phyloP scores from a whole-genome alignment of 805 yeast genomes.

The Metahyphopichia silvanorum region DNA sequence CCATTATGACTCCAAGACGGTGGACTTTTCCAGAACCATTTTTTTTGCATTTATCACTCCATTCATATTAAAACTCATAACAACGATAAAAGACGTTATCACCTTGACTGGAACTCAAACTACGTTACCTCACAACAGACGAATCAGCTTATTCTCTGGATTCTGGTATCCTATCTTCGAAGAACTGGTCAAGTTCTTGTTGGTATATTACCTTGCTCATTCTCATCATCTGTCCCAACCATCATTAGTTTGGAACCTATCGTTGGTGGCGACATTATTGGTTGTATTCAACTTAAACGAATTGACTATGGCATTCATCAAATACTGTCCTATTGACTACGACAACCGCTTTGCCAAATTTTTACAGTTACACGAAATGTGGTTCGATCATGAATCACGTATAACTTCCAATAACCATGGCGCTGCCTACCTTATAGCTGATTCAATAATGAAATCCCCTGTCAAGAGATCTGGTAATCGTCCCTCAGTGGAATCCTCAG shows the following conservation, averaged over 20 bases:
- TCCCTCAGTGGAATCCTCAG: not conserved
- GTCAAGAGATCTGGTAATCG: not conserved
- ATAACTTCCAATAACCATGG: not conserved
- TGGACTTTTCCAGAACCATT: conserved; percentile 1
- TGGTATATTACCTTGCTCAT: conserved; percentile 1
- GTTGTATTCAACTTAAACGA: not conserved
- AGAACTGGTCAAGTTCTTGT: not conserved
- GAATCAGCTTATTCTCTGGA: not conserved
- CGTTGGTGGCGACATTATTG: not conserved
- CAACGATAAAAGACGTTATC: not conserved
- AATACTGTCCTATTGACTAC: conserved; percentile 1
- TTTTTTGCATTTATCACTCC: conserved; percentile 1
- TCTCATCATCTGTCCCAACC: not conserved
- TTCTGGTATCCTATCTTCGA: conserved; percentile 1
- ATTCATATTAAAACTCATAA: not conserved
- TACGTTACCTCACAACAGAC: not conserved
- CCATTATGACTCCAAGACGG: not conserved
- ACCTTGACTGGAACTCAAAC: not conserved
- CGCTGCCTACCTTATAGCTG: conserved; percentile 1
- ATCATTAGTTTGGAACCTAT: not conserved
- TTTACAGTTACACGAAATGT: not conserved
- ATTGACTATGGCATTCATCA: not conserved
- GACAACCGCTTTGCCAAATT: not conserved
- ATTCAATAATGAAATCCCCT: conserved; percentile 1
- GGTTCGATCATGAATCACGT: not conserved